Evolutionary conservation across 306 rosid genomes (phyloP), one percentile per base, ranked within the genome.

Genomic region (Rosa rugosa): DNA sequence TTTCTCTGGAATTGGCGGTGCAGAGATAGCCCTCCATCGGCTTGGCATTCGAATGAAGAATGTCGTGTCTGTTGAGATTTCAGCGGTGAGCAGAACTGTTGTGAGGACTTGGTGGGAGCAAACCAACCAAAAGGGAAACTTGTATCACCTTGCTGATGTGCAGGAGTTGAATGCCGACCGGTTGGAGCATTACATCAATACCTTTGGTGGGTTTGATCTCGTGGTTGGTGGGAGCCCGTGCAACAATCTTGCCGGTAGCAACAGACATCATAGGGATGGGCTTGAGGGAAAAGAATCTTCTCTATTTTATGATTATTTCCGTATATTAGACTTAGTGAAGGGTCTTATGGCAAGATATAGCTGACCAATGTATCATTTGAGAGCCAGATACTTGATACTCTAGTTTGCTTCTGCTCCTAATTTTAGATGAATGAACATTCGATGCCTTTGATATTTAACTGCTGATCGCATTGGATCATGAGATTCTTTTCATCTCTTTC

Each of bases 91-190:
- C 64, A 85, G 98, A 59, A 90, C 87, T 47, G 91, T 91, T 1
- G 91, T 96, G 0, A 85, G 96, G 79, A 82, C 97, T 63, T 96
- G 99, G 99, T 96, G 99, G 99, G 99, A 96, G 77, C 99, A 96
- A 79, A 96, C 99, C 0, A 96, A 86, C 79, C 99, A 96, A 84
- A 91, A 72, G 57, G 99, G 99, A 18, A 84, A 82, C 67, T 73
- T 96, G 71, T 31, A 79, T 56, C 94, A 96, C 79, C 67, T 93
- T 16, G 91, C 73, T 0, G 99, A 93, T 42, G 94, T 96, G 41
- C 91, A 80, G 60, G 82, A 69, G 80, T 81, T 96, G 51, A 66
- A 91, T 56, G 86, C 78, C 0, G 88, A 88, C 3, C 86, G 87
- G 36, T 83, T 93, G 81, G 91, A 89, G 85, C 54, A 83, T 73